Evolutionary conservation across 345 rosid species (phyloP).

Genomic region (Eucalyptus microcorys): DNA sequence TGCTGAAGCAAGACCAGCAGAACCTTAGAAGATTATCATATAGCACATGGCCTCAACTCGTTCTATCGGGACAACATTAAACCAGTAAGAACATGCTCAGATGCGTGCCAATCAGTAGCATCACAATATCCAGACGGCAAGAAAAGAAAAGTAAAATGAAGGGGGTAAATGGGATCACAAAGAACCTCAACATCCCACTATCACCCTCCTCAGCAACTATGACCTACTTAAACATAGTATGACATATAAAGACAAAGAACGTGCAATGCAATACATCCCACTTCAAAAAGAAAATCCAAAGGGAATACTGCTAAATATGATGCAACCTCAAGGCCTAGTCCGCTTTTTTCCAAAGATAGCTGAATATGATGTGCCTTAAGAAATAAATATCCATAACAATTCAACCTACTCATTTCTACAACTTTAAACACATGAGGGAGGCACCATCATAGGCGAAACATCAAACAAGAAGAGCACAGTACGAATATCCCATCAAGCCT

Average conservation of each 20-base stretch:
- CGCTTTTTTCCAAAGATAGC: not conserved
- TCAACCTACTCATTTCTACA: not conserved
- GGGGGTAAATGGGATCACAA: not conserved
- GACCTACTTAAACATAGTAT: not conserved
- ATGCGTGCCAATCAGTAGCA: not conserved
- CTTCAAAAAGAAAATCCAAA: not conserved
- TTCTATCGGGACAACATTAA: not conserved
- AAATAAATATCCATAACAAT: not conserved
- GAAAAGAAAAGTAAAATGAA: not conserved
- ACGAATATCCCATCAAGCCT: not conserved
- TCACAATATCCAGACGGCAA: not conserved
- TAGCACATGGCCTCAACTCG: not conserved
- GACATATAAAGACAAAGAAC: not conserved
- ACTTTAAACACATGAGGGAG: not conserved
- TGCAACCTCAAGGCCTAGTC: not conserved
- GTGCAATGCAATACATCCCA: not conserved
- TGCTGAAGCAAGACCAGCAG: not conserved
- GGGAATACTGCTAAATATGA: not conserved
- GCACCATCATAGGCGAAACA: not conserved
- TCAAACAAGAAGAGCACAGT: not conserved
- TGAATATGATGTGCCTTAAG: not conserved
- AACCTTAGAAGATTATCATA: not conserved
- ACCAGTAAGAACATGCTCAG: not conserved
- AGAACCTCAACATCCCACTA: not conserved
- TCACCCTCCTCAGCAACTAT: not conserved